These are phyloP conservation scores for Blastocystis sp. DNA, from an alignment of 352 stramenopile species.

Conservation along the genomic window DNA sequence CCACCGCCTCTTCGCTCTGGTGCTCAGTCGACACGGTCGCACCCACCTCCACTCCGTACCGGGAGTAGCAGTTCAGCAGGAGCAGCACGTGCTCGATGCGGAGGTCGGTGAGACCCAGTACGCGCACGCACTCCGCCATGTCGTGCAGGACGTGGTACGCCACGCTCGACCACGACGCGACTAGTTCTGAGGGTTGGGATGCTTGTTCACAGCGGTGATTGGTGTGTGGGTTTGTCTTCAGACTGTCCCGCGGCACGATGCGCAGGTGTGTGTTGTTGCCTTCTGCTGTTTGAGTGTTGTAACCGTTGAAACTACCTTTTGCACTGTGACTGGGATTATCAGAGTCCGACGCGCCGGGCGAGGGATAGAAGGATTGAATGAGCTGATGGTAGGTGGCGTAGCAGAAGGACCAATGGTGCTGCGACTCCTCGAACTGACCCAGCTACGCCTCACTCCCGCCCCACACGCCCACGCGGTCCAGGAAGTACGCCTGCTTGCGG, in stretches of 20 bases:
- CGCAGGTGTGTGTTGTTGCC: neutral
- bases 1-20: neutral
- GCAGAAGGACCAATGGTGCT: conserved; percentile 37
- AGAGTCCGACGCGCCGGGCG: too few species aligned
- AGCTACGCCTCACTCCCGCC: neutral
- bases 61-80: conserved; percentile 26
- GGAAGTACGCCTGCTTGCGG: neutral
- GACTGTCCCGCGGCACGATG: neutral
- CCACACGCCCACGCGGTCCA: neutral
- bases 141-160: conserved; percentile 46
- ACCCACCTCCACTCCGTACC: neutral
- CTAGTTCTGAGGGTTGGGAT: neutral
- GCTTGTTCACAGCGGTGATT: too few species aligned
- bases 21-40: neutral
- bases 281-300: neutral
- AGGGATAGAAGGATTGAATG: neutral
- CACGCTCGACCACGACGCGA: conserved; percentile 3
- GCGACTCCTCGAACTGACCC: conserved; percentile 23
- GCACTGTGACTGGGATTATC: too few species aligned
- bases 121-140: conserved; percentile 48
- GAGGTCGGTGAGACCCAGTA: conserved; percentile 37
- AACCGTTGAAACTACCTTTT: neutral
- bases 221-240: too few species aligned
- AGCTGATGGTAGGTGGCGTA: conserved; percentile 18
- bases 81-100: conserved; percentile 47